These are phyloP conservation scores for Aureobasidium zeae DNA, from an alignment of 2,329 filamentous ascomycete species.

Conservation along the genomic window DNA sequence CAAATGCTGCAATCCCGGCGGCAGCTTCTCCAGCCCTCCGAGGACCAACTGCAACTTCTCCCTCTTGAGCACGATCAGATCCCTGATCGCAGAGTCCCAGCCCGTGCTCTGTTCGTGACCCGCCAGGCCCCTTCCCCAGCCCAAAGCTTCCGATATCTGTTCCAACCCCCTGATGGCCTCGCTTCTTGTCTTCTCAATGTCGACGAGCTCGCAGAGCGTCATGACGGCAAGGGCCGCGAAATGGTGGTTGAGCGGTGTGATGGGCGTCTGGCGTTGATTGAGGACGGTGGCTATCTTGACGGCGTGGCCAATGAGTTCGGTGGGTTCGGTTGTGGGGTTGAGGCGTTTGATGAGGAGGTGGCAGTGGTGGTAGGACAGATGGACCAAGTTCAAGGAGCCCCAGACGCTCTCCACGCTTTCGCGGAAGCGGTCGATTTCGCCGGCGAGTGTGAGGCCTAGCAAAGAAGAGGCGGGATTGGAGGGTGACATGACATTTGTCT, in stretches of 20 bases:
- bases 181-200: conserved; percentile 46
- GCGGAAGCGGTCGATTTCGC: conserved; percentile 56
- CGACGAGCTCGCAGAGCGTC: conserved; percentile 51
- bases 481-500: conserved; percentile 37
- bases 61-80: conserved; percentile 38
- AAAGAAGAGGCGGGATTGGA: conserved; percentile 35
- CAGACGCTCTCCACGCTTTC: conserved; percentile 50
- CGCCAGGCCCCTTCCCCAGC: conserved; percentile 33
- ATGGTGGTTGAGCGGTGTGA: conserved; percentile 59
- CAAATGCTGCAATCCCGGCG: conserved; percentile 45
- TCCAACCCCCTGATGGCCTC: conserved; percentile 49
- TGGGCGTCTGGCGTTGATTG: conserved; percentile 44
- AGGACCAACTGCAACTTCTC: conserved; percentile 34
- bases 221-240: conserved; percentile 52
- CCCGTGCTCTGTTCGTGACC: conserved; percentile 39
- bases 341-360: conserved; percentile 55
- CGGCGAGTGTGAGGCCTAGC: conserved; percentile 43
- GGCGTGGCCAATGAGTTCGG: conserved; percentile 52
- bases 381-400: conserved; percentile 49
- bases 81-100: conserved; percentile 50
- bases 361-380: conserved; percentile 62
- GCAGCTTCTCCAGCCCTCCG: conserved; percentile 31
- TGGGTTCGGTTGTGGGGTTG: conserved; percentile 45
- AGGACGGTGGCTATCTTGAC: conserved; percentile 52
- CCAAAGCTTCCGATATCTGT: conserved; percentile 46